These are phyloP conservation scores for Ambrosiella cleistominuta DNA, from an alignment of 2,329 filamentous ascomycete genomes.

Conservation along the genomic window DNA sequence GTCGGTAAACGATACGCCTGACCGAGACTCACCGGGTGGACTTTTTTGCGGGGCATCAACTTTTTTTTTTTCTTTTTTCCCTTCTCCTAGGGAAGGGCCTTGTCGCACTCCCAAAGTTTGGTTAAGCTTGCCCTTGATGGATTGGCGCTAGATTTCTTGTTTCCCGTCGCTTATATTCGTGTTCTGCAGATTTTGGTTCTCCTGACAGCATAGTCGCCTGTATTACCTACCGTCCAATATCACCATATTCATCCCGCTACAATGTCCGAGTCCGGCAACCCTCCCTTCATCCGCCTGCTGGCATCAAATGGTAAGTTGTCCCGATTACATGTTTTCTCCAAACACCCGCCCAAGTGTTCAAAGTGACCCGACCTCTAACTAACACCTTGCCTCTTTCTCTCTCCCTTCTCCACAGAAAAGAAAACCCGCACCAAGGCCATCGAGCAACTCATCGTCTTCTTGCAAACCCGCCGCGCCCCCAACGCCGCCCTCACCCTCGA, in stretches of 20 bases:
- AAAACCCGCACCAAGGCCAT: conserved; percentile 63
- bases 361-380: not conserved
- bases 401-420: conserved; percentile 39
- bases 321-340: not conserved
- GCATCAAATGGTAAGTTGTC: conserved; percentile 56
- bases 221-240: not conserved
- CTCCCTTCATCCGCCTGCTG: conserved; percentile 68
- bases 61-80: not conserved
- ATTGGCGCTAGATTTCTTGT: not conserved
- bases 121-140: not conserved
- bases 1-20: conserved; percentile 8
- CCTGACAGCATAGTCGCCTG: not conserved
- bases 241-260: not conserved
- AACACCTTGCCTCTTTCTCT: not conserved
- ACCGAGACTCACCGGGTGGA: conserved; percentile 11
- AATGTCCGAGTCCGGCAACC: conserved; percentile 23
- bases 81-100: not conserved
- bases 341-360: not conserved
- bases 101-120: not conserved
- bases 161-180: not conserved
- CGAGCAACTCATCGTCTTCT: conserved; percentile 58
- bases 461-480: conserved; percentile 32
- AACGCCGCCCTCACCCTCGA: conserved; percentile 35
- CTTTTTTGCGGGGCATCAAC: conserved; percentile 12
- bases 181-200: too few species aligned